These are phyloP conservation scores for Serendipita indica DNA, from an alignment of 768 basidiomycete species.

Conservation along the genomic window DNA sequence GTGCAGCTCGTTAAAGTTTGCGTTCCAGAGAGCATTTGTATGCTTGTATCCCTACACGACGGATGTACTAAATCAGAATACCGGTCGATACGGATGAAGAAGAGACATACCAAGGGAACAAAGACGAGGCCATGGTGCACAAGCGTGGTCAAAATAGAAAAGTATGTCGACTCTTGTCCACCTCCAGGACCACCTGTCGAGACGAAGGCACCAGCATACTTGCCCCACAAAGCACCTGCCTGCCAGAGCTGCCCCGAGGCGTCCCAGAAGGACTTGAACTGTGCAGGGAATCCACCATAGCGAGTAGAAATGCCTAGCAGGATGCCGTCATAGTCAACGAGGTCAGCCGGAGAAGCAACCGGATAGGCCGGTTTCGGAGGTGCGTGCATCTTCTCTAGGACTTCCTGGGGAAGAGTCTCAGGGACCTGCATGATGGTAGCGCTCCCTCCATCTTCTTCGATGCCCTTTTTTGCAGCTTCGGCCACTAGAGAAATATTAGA, in stretches of 20 bases:
- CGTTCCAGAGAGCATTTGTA: neutral
- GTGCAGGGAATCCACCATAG: constrained; percentile 66
- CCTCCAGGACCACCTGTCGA: constrained; percentile 58
- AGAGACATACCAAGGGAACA: constrained; percentile 2
- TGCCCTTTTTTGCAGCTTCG: constrained; percentile 31
- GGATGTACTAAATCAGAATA: too few relatives aligned
- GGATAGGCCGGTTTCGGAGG: constrained; percentile 61
- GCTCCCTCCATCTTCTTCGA: constrained; percentile 29
- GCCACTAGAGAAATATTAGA: too few relatives aligned
- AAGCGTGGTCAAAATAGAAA: constrained; percentile 36
- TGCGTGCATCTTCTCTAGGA: constrained; percentile 55
- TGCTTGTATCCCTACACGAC: constrained; percentile 8
- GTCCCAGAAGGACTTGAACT: constrained; percentile 56
- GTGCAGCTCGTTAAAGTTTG: constrained; percentile 19
- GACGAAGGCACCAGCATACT: constrained; percentile 61
- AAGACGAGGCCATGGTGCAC: constrained; percentile 50
- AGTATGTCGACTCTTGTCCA: constrained; percentile 22
- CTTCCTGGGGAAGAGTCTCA: constrained; percentile 61
- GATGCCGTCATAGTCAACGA: constrained; percentile 53
- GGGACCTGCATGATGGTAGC: constrained; percentile 42
- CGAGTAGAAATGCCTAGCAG: constrained; percentile 68
- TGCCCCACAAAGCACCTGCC: constrained; percentile 47
- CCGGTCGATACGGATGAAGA: too few relatives aligned
- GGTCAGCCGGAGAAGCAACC: constrained; percentile 37
- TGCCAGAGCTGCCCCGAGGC: constrained; percentile 54